Evolutionary conservation across 208 protist genomes (phyloP).

Genomic region (Angomonas deanei): DNA sequence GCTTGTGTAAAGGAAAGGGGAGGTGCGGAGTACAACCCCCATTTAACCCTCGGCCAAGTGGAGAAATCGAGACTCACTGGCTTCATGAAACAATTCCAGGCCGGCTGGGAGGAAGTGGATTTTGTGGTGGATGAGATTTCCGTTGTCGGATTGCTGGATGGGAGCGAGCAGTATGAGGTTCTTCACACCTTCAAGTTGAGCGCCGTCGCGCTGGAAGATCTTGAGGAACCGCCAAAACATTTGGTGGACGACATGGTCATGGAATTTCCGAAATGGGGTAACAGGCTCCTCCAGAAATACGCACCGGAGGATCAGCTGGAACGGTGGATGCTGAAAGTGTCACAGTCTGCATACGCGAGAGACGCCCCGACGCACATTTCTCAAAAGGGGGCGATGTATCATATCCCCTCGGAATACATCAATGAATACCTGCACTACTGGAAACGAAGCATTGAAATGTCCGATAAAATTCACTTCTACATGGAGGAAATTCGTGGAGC

Average conservation of each 20-base stretch:
- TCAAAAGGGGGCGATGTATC: slow-evolving; percentile 12
- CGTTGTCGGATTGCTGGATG: slow-evolving; percentile 4
- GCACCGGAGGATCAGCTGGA: slow-evolving; percentile 8
- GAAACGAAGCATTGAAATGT: neutral
- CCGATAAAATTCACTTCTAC: slow-evolving; percentile 3
- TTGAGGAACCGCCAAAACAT: neutral
- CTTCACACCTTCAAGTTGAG: slow-evolving; percentile 1
- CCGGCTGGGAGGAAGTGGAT: neutral
- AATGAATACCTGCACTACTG: slow-evolving; percentile 5
- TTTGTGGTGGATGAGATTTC: slow-evolving; percentile 3
- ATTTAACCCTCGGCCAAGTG: slow-evolving; percentile 10
- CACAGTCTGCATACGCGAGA: neutral
- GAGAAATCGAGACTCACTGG: neutral
- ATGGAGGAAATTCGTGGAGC: slow-evolving; percentile 12
- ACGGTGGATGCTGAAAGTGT: slow-evolving; percentile 10
- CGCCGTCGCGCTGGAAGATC: neutral
- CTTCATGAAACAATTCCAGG: neutral
- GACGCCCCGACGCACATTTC: slow-evolving; percentile 12
- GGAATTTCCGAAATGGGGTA: slow-evolving; percentile 3
- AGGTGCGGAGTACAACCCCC: slow-evolving; percentile 2
- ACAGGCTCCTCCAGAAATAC: neutral
- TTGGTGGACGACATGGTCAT: neutral
- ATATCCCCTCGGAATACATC: slow-evolving; percentile 7
- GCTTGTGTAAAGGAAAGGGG: neutral
- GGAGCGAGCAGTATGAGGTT: slow-evolving; percentile 1